Evolutionary conservation across 768 basidiomycete species (phyloP).

Genomic region (Suillus paluster): DNA sequence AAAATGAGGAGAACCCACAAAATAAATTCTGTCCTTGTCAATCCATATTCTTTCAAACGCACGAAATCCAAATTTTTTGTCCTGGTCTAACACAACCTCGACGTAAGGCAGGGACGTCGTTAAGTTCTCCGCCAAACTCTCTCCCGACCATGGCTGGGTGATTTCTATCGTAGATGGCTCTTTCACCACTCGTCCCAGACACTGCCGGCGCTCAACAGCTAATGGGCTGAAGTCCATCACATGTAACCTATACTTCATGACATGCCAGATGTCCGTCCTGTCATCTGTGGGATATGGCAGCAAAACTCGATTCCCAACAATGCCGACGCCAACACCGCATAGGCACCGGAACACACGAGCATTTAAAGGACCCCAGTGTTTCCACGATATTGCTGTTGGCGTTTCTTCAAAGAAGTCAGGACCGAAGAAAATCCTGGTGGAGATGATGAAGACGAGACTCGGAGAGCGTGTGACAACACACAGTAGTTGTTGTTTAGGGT

Average conservation of each 20-base stretch:
- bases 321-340: background rate
- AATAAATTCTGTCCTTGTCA: background rate
- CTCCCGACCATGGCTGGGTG: no score
- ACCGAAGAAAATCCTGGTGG: background rate
- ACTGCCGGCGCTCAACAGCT: background rate
- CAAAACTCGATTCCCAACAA: constrained; percentile 2
- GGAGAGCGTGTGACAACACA: background rate
- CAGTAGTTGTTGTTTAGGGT: background rate
- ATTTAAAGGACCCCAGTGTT: background rate
- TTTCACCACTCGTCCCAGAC: background rate
- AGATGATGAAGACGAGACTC: background rate
- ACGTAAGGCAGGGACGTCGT: background rate
- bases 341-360: background rate
- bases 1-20: background rate
- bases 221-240: constrained; percentile 2
- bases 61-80: background rate
- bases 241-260: background rate
- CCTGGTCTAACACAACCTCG: background rate
- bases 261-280: background rate
- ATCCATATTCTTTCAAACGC: background rate
- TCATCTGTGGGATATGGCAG: background rate
- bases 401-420: background rate
- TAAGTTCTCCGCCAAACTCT: background rate
- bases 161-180: constrained; percentile 3
- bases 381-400: background rate